Evolutionary conservation across 1,139 yeast genomes (phyloP).

Genomic region (Geotrichum phurueaensis): DNA sequence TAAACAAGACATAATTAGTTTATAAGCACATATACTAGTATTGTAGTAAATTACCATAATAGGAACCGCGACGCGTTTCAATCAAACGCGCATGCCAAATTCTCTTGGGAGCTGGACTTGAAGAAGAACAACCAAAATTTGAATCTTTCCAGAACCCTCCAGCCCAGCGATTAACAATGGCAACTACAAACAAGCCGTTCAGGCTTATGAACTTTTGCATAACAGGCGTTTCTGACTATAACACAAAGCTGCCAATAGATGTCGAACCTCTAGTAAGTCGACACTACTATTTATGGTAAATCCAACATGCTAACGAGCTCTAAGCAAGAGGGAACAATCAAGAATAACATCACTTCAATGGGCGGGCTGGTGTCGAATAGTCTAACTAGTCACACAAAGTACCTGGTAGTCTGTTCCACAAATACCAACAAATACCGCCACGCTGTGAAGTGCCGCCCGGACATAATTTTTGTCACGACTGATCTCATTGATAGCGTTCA

Average conservation of each 20-base stretch:
- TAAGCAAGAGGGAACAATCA: background rate
- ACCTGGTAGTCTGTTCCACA: slow-evolving; percentile 58
- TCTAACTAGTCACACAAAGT: slow-evolving; percentile 61
- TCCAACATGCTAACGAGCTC: background rate
- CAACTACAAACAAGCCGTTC: slow-evolving; percentile 9
- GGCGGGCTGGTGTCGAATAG: slow-evolving; percentile 61
- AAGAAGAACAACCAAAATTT: background rate
- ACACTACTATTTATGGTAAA: background rate
- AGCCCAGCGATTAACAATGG: background rate
- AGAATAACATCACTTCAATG: slow-evolving; percentile 32
- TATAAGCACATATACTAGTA: background rate
- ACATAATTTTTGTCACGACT: slow-evolving; percentile 51
- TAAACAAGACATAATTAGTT: background rate
- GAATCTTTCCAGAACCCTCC: background rate
- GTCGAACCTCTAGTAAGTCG: slow-evolving; percentile 5
- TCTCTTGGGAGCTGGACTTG: background rate
- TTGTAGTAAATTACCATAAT: background rate
- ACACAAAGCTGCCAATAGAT: background rate
- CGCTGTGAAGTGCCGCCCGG: slow-evolving; percentile 54
- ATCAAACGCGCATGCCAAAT: background rate
- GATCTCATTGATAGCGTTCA: slow-evolving; percentile 44
- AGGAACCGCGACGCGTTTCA: background rate
- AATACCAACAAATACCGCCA: slow-evolving; percentile 62
- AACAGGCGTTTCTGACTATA: slow-evolving; percentile 15
- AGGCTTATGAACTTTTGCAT: slow-evolving; percentile 16